Conservation (phyloP, 2,329 filamentous ascomycete species). For the Thelonectria discophora region DNA sequence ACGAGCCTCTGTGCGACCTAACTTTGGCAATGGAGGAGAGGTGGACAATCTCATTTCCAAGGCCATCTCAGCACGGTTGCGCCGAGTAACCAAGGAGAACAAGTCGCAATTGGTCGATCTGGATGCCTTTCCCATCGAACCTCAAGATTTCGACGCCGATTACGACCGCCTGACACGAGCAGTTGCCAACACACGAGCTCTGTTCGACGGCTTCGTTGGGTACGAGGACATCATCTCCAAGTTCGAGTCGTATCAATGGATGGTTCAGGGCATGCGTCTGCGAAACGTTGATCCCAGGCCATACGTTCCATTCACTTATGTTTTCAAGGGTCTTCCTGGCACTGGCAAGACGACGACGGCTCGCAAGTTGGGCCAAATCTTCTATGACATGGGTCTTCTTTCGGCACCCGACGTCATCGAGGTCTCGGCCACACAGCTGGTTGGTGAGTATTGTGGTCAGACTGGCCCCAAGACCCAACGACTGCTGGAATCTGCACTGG, state of each 20-base stretch:
- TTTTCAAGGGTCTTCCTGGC: conserved; percentile 71
- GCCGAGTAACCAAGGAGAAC: conserved; percentile 37
- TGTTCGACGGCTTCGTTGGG: conserved; percentile 70
- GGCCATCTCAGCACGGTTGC: conserved; percentile 37
- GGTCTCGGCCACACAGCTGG: conserved; percentile 72
- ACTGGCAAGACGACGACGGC: conserved; percentile 79
- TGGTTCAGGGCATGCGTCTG: conserved; percentile 59
- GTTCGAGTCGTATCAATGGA: conserved; percentile 65
- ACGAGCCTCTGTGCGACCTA: conserved; percentile 68
- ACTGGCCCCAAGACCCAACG: conserved; percentile 72
- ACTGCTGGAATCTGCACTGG: conserved; percentile 68
- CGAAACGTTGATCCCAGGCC: conserved; percentile 61
- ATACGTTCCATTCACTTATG: conserved; percentile 70
- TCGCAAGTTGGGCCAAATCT: conserved; percentile 74
- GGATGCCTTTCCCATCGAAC: conserved; percentile 39
- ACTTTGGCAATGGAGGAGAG: conserved; percentile 81
- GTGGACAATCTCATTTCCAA: conserved; percentile 63
- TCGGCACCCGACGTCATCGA: conserved; percentile 68
- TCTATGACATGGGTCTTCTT: conserved; percentile 77
- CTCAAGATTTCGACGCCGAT: conserved; percentile 65
- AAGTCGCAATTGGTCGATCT: conserved; percentile 33
- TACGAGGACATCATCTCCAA: conserved; percentile 64
- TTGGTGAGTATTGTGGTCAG: conserved; percentile 74
- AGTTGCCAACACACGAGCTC: conserved; percentile 54
- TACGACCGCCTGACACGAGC: conserved; percentile 58